phyloP scores from a whole-genome alignment of 2,329 filamentous ascomycete genomes.

The Alternaria sp. region DNA sequence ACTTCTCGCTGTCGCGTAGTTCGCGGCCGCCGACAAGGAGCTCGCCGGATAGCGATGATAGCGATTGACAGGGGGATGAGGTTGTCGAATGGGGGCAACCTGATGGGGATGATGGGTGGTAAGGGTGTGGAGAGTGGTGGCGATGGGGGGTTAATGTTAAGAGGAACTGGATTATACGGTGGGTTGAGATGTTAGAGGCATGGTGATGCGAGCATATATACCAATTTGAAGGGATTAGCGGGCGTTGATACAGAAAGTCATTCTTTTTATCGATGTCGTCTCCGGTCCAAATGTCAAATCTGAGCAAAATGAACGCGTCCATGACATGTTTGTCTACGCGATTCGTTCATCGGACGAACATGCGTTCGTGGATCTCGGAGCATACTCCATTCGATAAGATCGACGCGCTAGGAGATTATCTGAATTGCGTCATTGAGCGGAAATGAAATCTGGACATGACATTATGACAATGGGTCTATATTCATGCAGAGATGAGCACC shows the following conservation, averaged over 20 bases:
- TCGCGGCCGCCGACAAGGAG: conserved; percentile 48
- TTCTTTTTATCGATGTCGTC: not conserved
- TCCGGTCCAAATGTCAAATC: not conserved
- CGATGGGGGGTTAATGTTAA: not conserved
- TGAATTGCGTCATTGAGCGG: not conserved
- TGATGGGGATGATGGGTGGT: not conserved
- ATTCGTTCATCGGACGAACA: conserved; percentile 1
- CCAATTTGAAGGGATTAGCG: conserved; percentile 1
- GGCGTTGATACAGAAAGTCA: not conserved
- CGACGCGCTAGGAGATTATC: conserved; percentile 1
- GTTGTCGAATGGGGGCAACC: conserved; percentile 1
- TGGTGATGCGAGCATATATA: not conserved
- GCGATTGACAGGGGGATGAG: conserved; percentile 27
- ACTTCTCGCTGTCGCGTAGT: conserved; percentile 51
- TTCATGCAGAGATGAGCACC: not conserved
- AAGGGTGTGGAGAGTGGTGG: not conserved
- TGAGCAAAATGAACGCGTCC: not conserved
- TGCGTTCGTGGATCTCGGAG: conserved; percentile 9
- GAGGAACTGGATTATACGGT: not conserved
- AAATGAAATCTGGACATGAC: not conserved
- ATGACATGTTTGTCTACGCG: not conserved
- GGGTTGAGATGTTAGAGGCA: not conserved
- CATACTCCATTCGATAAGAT: conserved; percentile 2
- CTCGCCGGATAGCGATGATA: conserved; percentile 39
- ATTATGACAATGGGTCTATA: not conserved